phyloP scores from a whole-genome alignment of 202 grass and related monocot genomes.

The Alloteropsis angusta region DNA sequence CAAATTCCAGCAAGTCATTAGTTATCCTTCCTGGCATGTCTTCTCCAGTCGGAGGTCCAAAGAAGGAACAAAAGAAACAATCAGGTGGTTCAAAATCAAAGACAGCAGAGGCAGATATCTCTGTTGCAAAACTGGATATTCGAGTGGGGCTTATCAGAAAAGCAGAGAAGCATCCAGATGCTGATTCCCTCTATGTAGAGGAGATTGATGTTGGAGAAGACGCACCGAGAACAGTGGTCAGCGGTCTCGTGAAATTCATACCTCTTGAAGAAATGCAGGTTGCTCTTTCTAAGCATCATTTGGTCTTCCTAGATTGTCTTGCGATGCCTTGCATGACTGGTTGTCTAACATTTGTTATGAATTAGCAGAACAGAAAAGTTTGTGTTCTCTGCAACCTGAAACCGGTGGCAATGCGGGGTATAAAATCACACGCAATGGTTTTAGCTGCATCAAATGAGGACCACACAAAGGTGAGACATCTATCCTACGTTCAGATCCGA shows the following conservation, averaged over 20 bases:
- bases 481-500: not conserved
- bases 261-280: slow-evolving; percentile 97
- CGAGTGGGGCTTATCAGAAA: slow-evolving; percentile 81
- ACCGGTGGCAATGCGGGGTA: slow-evolving; percentile 78
- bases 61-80: slow-evolving; percentile 73
- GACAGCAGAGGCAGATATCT: slow-evolving; percentile 46
- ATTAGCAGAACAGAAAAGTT: slow-evolving; percentile 56
- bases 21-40: not conserved
- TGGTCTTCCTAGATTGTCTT: slow-evolving; percentile 1
- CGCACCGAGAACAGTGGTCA: slow-evolving; percentile 78
- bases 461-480: slow-evolving; percentile 56
- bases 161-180: slow-evolving; percentile 89
- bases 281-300: not conserved
- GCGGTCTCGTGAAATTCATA: slow-evolving; percentile 86
- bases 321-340: not conserved
- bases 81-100: slow-evolving; percentile 65
- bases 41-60: slow-evolving; percentile 44
- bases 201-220: slow-evolving; percentile 93
- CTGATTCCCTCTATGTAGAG: slow-evolving; percentile 94
- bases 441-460: slow-evolving; percentile 88
- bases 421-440: slow-evolving; percentile 96
- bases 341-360: not conserved
- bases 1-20: slow-evolving; percentile 11
- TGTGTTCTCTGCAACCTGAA: slow-evolving; percentile 95
- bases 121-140: slow-evolving; percentile 70